A percentile compares a stretch with the other conserved stretches of the same genome.
These are phyloP conservation scores for Globisporangium cystogenes DNA, from an alignment of 352 stramenopile genomes.

Conservation along the genomic window DNA sequence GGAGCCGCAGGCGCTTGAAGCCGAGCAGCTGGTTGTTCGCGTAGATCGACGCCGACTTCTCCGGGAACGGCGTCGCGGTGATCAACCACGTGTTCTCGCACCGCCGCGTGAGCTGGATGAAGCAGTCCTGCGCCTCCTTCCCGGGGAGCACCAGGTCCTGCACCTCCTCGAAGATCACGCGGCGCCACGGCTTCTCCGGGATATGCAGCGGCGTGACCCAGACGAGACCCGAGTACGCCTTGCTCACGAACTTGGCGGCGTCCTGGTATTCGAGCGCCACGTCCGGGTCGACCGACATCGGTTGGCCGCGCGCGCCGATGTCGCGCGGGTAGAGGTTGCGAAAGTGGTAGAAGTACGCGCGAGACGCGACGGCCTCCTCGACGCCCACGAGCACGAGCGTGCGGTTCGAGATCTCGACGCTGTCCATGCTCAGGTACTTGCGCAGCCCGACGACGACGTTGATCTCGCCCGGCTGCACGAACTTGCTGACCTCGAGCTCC, in stretches of 20 bases:
- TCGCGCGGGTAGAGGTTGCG: slow-evolving; percentile 53
- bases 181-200: slow-evolving; percentile 60
- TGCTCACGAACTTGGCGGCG: slow-evolving; percentile 77
- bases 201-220: slow-evolving; percentile 65
- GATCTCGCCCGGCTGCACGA: slow-evolving; percentile 56
- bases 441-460: slow-evolving; percentile 63
- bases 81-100: slow-evolving; percentile 84
- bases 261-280: slow-evolving; percentile 56
- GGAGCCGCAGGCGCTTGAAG: slow-evolving; percentile 68
- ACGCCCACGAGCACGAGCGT: slow-evolving; percentile 80
- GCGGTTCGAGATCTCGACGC: slow-evolving; percentile 49
- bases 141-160: slow-evolving; percentile 78
- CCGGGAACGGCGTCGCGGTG: slow-evolving; percentile 78
- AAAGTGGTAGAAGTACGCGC: slow-evolving; percentile 51
- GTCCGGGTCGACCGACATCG: slow-evolving; percentile 37
- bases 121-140: slow-evolving; percentile 70
- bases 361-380: slow-evolving; percentile 63
- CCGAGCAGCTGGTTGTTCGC: slow-evolving; percentile 87
- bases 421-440: slow-evolving; percentile 47
- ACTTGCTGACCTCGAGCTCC: slow-evolving; percentile 77
- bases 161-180: slow-evolving; percentile 86
- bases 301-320: slow-evolving; percentile 21
- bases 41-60: slow-evolving; percentile 75
- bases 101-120: slow-evolving; percentile 74
- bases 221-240: slow-evolving; percentile 68